Percentiles rank a stretch among this genome's conserved stretches.
Evolutionary conservation across 495 filamentous ascomycete species (phyloP).

Genomic region (Hypoxylon perforatum): DNA sequence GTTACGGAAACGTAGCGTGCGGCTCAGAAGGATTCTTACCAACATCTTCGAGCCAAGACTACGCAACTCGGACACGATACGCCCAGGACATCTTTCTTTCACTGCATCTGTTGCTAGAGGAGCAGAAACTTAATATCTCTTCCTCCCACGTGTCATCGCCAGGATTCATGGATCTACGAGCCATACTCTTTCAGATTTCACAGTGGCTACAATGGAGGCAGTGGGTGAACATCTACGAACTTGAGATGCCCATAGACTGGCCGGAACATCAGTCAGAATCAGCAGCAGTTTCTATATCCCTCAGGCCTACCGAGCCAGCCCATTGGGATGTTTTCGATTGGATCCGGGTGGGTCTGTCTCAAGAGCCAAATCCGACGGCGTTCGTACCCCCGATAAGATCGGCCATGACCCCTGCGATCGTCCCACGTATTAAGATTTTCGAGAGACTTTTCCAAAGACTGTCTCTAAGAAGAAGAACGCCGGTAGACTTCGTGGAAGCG

Average conservation of each 20-base stretch:
- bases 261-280: constrained; percentile 62
- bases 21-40: constrained; percentile 70
- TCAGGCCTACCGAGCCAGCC: constrained; percentile 66
- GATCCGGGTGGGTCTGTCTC: constrained; percentile 71
- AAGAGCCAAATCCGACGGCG: constrained; percentile 20
- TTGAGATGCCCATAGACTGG: constrained; percentile 58
- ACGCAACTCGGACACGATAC: constrained; percentile 65
- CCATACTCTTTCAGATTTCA: constrained; percentile 81
- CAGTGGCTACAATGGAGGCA: constrained; percentile 84
- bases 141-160: constrained; percentile 64
- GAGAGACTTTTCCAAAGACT: constrained; percentile 64
- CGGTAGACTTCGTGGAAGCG: constrained; percentile 64
- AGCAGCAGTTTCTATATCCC: constrained; percentile 22
- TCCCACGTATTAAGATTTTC: constrained; percentile 74
- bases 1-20: constrained; percentile 60
- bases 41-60: constrained; percentile 64
- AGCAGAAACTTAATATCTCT: constrained; percentile 82
- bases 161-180: constrained; percentile 67
- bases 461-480: constrained; percentile 47
- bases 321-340: constrained; percentile 67
- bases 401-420: constrained; percentile 51
- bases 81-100: constrained; percentile 77
- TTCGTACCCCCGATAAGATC: constrained; percentile 44
- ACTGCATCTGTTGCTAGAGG: constrained; percentile 87
- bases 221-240: constrained; percentile 78